A percentile compares a stretch with the other conserved stretches of the same genome.
Conservation (phyloP, 2,329 filamentous ascomycete species). For the Sporothrix brasiliensis region DNA sequence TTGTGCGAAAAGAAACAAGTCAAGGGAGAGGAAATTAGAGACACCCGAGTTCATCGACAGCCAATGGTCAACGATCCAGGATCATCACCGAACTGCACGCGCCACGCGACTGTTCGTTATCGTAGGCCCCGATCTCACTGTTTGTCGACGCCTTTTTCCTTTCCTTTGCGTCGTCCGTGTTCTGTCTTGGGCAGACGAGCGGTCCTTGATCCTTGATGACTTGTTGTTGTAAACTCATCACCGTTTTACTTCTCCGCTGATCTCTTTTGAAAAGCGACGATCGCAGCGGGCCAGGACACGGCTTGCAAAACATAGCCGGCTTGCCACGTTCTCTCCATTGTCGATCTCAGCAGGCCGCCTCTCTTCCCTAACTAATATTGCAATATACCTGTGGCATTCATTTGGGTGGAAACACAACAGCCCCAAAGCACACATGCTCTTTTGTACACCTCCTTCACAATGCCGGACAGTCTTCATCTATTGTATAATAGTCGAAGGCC, state of each 20-base stretch:
- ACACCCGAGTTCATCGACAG: neutral
- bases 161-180: neutral
- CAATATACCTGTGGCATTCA: too few relatives aligned
- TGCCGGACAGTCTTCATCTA: too few relatives aligned
- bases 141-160: neutral
- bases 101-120: neutral
- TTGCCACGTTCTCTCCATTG: neutral
- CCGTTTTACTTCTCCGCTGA: neutral
- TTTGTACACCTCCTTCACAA: neutral
- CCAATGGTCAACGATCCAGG: too few relatives aligned
- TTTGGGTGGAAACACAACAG: neutral
- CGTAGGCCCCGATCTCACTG: neutral
- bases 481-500: neutral
- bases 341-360: neutral
- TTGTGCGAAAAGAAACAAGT: constrained; percentile 10
- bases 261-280: too few relatives aligned
- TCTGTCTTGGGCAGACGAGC: neutral
- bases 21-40: neutral
- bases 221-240: neutral
- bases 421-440: neutral
- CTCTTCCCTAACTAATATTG: too few relatives aligned
- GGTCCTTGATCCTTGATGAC: neutral
- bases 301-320: too few relatives aligned
- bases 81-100: neutral
- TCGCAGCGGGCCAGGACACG: too few relatives aligned